phyloP scores from a whole-genome alignment of 2,329 filamentous ascomycete species.

The Xylariaceae sp. region DNA sequence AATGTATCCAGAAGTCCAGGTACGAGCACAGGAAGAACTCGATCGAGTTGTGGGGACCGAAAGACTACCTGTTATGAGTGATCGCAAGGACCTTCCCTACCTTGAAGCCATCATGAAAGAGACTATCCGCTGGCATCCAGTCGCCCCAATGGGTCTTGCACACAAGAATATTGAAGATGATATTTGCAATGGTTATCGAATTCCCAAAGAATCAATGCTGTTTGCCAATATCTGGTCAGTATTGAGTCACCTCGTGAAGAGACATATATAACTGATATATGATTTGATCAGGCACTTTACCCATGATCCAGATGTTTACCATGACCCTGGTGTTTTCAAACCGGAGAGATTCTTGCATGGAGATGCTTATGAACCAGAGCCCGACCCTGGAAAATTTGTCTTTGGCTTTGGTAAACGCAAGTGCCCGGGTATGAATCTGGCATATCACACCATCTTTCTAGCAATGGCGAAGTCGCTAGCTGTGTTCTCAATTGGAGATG shows the following conservation, averaged over 20 bases:
- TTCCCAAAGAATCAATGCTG: conserved; percentile 17
- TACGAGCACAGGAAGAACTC: conserved; percentile 30
- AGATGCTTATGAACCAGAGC: conserved; percentile 20
- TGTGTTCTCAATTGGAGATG: conserved; percentile 41
- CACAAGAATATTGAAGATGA: conserved; percentile 14
- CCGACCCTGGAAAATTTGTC: conserved; percentile 23
- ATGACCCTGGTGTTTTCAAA: conserved; percentile 33
- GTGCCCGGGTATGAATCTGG: conserved; percentile 33
- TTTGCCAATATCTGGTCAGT: conserved; percentile 16
- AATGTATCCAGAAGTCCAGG: conserved; percentile 42
- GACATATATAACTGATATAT: background rate
- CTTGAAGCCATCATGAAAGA: conserved; percentile 26
- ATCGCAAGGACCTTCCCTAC: conserved; percentile 23
- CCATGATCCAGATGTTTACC: conserved; percentile 66
- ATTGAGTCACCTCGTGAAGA: background rate
- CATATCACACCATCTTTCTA: conserved; percentile 31
- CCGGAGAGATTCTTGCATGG: conserved; percentile 31
- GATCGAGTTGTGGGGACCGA: conserved; percentile 29
- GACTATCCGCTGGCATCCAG: conserved; percentile 24
- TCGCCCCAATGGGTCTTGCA: conserved; percentile 24
- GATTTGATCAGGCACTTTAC: conserved; percentile 35
- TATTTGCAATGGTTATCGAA: conserved; percentile 11
- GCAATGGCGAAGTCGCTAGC: conserved; percentile 41
- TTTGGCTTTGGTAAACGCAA: conserved; percentile 37
- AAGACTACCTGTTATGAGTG: conserved; percentile 20